phyloP scores from a whole-genome alignment of 2,329 filamentous ascomycete species.

The Capronia coronata region DNA sequence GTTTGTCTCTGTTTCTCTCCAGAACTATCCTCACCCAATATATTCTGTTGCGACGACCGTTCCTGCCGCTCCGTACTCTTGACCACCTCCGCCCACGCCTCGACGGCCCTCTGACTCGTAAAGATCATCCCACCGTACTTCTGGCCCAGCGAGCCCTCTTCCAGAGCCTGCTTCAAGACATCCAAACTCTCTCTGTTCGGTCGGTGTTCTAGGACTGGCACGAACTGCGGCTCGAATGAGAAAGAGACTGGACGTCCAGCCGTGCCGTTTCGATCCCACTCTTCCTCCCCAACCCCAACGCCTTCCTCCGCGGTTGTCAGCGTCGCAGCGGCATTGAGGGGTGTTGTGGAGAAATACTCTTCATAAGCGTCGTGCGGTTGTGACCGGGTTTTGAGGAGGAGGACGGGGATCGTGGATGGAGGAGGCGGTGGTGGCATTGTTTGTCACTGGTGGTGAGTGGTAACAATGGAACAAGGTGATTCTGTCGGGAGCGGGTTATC shows the following conservation, averaged over 20 bases:
- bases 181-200: constrained; percentile 36
- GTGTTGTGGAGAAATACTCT: constrained; percentile 37
- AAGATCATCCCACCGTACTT: constrained; percentile 46
- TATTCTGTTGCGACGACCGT: not conserved
- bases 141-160: constrained; percentile 30
- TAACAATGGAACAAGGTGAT: too few relatives aligned
- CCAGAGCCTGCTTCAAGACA: constrained; percentile 34
- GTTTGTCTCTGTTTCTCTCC: too few relatives aligned
- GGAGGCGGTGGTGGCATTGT: not conserved
- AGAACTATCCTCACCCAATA: not conserved
- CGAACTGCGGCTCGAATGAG: constrained; percentile 32
- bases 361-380: constrained; percentile 41
- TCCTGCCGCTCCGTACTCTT: constrained; percentile 26
- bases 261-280: too few relatives aligned
- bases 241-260: too few relatives aligned
- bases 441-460: not conserved
- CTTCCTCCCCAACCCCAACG: not conserved
- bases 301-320: constrained; percentile 3
- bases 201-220: constrained; percentile 44
- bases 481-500: too few relatives aligned
- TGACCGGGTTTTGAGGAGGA: constrained; percentile 46
- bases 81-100: constrained; percentile 39
- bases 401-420: constrained; percentile 33
- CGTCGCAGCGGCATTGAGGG: not conserved
- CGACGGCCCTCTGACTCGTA: constrained; percentile 45